Evolutionary conservation across 768 basidiomycete genomes (phyloP), one percentile per base, ranked within the genome.

Genomic region (Hypholoma fasciculare): DNA sequence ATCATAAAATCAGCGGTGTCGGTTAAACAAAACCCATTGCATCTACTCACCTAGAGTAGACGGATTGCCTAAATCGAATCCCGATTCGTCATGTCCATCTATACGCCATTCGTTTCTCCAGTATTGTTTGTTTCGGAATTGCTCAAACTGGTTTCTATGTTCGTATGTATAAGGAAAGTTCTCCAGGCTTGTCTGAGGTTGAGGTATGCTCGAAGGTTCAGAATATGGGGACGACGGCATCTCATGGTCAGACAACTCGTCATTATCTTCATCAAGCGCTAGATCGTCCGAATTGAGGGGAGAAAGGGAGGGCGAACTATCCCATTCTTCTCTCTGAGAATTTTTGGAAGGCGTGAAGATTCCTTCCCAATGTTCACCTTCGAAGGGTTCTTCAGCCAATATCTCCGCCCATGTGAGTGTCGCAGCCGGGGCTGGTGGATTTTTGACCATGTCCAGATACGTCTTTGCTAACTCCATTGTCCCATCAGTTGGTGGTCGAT

Each of bases 361-460:
- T 1, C 89, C 89, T 65, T 90, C 82, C 91, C 91, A 93, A 65
- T 93, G 92, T 60, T 93, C 85, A 14, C 89, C 92, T 70, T 93
- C 89, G 60, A 91, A 89, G 3, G 91, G 90, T 56, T 93, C 92
- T 64, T 92, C 91, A 1, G 81, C 81, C 14, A 94, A 78, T 51
- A 94, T 93, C n/a, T 85, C 80, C 58, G 79, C 76, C 92, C 92
- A 94, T 3, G 88, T 90, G 7, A 92, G 71, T 1, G 76, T 64
- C 3, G 75, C 69, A 7, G 76, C 69, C 1, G 72, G 64, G 3
- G 71, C 63, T 1, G 74, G 73, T 20, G 84, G 85, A 58, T 86
- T 78, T 23, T 67, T 71, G 13, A 81, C 68, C 1, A 63, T 67
- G 30, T 86, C 73, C 6, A 88, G 74, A 61, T 82, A 85, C 0